Evolutionary conservation across 2,329 filamentous ascomycete genomes (phyloP).

Genomic region (Ascochyta fabae): DNA sequence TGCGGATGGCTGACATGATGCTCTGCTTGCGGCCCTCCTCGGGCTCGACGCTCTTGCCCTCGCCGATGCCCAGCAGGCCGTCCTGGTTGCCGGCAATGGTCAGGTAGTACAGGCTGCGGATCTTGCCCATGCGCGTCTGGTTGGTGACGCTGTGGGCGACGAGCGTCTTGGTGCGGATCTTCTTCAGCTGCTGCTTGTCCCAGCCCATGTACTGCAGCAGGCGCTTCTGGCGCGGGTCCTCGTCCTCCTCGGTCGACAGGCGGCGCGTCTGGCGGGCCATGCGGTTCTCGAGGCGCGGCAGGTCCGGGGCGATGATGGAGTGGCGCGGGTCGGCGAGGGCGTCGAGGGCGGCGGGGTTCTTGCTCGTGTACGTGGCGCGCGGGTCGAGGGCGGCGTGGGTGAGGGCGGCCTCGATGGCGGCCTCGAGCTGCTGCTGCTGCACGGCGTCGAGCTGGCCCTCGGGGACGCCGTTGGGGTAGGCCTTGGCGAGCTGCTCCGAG

Average conservation of each 20-base stretch:
- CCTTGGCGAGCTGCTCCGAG: slow-evolving; percentile 44
- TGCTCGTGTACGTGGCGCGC: slow-evolving; percentile 55
- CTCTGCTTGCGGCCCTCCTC: slow-evolving; percentile 74
- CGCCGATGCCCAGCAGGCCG: slow-evolving; percentile 85
- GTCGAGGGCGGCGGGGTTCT: slow-evolving; percentile 58
- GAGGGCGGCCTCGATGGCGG: slow-evolving; percentile 41
- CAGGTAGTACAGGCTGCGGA: slow-evolving; percentile 76
- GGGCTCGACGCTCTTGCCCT: slow-evolving; percentile 83
- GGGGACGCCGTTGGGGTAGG: slow-evolving; percentile 46
- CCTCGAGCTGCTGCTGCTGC: slow-evolving; percentile 29
- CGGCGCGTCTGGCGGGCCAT: slow-evolving; percentile 45
- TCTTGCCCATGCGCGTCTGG: slow-evolving; percentile 96
- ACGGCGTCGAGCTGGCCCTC: slow-evolving; percentile 32
- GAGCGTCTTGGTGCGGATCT: slow-evolving; percentile 72
- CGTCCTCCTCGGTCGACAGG: slow-evolving; percentile 45
- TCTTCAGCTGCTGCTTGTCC: slow-evolving; percentile 53
- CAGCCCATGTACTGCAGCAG: slow-evolving; percentile 66
- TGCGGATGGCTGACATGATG: slow-evolving; percentile 80
- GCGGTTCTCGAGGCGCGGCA: slow-evolving; percentile 54
- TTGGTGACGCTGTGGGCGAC: slow-evolving; percentile 80
- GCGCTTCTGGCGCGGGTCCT: slow-evolving; percentile 57
- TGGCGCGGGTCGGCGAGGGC: slow-evolving; percentile 56
- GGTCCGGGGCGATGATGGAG: slow-evolving; percentile 56
- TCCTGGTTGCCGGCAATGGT: slow-evolving; percentile 86
- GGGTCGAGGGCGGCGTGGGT: slow-evolving; percentile 49